These are phyloP conservation scores for Lepidium africanum DNA, from an alignment of 345 rosid genomes.

Conservation along the genomic window DNA sequence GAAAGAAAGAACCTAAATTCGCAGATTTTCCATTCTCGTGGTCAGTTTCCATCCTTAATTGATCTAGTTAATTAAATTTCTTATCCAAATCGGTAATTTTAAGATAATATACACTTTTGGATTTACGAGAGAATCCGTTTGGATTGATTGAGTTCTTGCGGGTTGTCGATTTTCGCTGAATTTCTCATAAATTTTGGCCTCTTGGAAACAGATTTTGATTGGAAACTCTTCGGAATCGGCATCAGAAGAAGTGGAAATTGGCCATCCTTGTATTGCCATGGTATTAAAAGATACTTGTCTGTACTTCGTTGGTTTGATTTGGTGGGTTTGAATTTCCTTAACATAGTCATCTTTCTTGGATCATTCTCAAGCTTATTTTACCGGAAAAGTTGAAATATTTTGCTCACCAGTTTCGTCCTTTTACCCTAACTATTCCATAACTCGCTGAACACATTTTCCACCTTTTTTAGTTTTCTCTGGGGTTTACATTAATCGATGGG, in stretches of 20 bases:
- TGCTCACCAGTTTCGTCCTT: neutral
- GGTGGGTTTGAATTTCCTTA: neutral
- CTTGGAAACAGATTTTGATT: neutral
- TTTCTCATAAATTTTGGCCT: neutral
- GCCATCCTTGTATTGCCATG: slow-evolving; percentile 15
- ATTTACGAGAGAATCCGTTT: neutral
- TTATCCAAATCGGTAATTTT: neutral
- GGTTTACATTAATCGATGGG: neutral
- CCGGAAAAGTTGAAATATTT: neutral
- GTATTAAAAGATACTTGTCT: neutral
- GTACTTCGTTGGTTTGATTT: neutral
- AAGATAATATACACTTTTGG: neutral
- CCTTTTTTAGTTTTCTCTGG: neutral
- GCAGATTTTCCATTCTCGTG: neutral
- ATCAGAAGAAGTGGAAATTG: neutral
- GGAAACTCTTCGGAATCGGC: neutral
- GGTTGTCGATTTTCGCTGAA: neutral
- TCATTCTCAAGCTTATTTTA: neutral
- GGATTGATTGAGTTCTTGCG: neutral
- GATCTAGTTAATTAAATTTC: neutral
- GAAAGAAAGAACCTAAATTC: neutral
- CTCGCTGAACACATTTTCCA: neutral
- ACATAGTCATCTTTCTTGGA: neutral
- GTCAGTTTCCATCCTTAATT: slow-evolving; percentile 5
- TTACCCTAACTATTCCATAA: neutral